A percentile compares a stretch with the other conserved stretches of the same genome.
Conservation (phyloP, 139 green algal species). For the Coccomyxa sp. region DNA sequence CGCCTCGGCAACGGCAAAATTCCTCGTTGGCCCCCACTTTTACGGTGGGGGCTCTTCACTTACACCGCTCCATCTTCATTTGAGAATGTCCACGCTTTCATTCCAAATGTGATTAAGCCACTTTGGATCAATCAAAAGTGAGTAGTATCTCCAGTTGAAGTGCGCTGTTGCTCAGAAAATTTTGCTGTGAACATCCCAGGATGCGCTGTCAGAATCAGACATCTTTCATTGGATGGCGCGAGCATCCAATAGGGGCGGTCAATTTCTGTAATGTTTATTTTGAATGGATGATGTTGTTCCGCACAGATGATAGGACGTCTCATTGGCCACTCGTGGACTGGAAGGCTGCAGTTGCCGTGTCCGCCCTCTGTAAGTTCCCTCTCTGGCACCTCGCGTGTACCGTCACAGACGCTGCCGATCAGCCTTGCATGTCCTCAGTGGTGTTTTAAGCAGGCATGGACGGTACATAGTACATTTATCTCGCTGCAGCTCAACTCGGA, state of each 20-base stretch:
- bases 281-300: background rate
- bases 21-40: background rate
- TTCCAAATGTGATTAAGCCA: no score
- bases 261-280: background rate
- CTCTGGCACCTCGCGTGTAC: background rate
- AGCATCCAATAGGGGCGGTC: no score
- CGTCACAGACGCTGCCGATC: background rate
- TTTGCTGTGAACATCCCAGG: background rate
- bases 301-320: conserved; percentile 20
- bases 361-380: conserved; percentile 13
- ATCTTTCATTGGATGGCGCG: no score
- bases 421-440: background rate
- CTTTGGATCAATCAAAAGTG: background rate
- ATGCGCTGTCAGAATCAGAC: no score
- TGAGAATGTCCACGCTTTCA: background rate
- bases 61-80: no score
- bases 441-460: no score
- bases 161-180: no score
- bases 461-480: background rate
- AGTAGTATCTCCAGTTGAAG: background rate
- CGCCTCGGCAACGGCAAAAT: background rate
- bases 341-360: conserved; percentile 14
- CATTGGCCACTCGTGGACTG: conserved; percentile 35
- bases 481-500: background rate
- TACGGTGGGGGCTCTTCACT: background rate